Evolutionary conservation across 2,329 filamentous ascomycete genomes (phyloP), one percentile per base, ranked within the genome.

Genomic region (Fusarium metavorans): DNA sequence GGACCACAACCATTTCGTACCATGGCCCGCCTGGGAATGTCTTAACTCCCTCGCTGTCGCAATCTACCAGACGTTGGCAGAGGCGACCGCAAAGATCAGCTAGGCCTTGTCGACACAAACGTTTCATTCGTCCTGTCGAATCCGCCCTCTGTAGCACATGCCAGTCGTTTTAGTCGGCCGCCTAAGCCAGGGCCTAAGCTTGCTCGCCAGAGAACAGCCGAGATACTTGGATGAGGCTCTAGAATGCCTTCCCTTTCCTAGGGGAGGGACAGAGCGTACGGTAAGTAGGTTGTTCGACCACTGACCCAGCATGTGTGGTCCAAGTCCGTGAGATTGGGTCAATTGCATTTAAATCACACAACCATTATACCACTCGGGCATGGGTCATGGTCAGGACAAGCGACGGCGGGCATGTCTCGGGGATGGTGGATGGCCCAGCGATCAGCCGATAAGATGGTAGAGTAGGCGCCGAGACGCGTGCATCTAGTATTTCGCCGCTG

Each of bases 11-110:
- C 52, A 66, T 72, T 75, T 74, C 67, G 63, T 67, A 70, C 66
- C 48, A 72, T 66, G 64, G 64, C 50, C 57, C 64, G 67, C 66
- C 72, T 58, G 45, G 61, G 66, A 71, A 75, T 77, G 77, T 78
- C 77, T 79, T 66, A 72, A 75, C 71, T 75, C 71, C 76, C 75
- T 77, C 68, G 66, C 66, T 76, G 48, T 64, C 67, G 72, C 64
- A 76, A 77, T 76, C 76, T 78, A 70, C 68, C 62, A 71, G 48
- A 58, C 60, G 37, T 57, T 62, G 62, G 43, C 45, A 73, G 63
- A 62, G 62, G 57, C 58, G 45, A 32, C 39, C 39, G 56, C 48
- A 63, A 58, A 57, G 70, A 52, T 61, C 63, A 30, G 45, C 52
- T 27, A 62, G 32, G 37, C 67, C 54, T 50, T 59, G 48, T 52